Conservation (phyloP, 1,139 yeast species). For the Suhomyces yuchorum region DNA sequence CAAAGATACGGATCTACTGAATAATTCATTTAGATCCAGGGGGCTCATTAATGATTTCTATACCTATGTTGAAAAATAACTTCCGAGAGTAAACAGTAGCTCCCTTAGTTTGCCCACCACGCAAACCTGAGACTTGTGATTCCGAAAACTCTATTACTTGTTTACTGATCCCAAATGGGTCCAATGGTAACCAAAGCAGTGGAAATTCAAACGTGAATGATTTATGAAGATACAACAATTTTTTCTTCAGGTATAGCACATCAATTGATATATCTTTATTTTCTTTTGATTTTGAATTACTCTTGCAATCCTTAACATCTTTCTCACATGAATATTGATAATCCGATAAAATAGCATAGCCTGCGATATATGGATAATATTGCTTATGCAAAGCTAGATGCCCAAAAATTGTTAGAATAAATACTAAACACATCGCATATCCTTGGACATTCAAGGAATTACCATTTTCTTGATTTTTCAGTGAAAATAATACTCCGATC, state of each 20-base stretch:
- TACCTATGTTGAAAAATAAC: constrained; percentile 18
- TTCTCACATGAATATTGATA: background rate
- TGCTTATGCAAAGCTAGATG: constrained; percentile 35
- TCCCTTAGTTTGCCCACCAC: constrained; percentile 33
- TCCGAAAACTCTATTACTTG: constrained; percentile 13
- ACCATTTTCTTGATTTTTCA: constrained; percentile 45
- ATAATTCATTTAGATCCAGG: constrained; percentile 34
- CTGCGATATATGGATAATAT: constrained; percentile 30
- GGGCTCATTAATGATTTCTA: constrained; percentile 36
- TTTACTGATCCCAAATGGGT: constrained; percentile 20
- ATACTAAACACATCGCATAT: constrained; percentile 45
- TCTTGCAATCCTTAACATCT: background rate
- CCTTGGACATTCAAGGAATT: constrained; percentile 44
- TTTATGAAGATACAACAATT: constrained; percentile 19
- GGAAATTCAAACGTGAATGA: constrained; percentile 20
- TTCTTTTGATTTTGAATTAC: background rate
- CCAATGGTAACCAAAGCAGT: constrained; percentile 21
- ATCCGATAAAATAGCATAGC: constrained; percentile 32
- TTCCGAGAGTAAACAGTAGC: constrained; percentile 26
- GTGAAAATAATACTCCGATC: constrained; percentile 70
- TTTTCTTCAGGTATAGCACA: constrained; percentile 15
- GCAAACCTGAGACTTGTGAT: constrained; percentile 14
- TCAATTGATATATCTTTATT: constrained; percentile 1
- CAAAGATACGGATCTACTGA: constrained; percentile 13
- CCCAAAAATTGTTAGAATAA: constrained; percentile 39